These are phyloP conservation scores for Puccinia horiana DNA, from an alignment of 1,284 basidiomycete species.

Conservation along the genomic window DNA sequence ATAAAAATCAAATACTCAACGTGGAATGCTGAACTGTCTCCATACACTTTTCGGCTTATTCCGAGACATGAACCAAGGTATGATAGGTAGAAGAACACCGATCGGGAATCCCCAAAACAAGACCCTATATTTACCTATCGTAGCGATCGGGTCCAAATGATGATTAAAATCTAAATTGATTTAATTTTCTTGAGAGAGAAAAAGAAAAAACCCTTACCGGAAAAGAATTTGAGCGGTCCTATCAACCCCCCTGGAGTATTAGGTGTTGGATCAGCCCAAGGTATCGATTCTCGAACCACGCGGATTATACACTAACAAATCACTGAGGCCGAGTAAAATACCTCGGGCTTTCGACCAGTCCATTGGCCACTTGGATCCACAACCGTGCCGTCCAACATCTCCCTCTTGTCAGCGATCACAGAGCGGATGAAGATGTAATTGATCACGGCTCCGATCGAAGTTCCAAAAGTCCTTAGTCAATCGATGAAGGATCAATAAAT, in stretches of 20 bases:
- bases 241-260: constrained; percentile 30
- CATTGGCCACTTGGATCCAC: constrained; percentile 50
- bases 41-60: constrained; percentile 52
- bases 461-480: constrained; percentile 17
- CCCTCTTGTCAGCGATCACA: constrained; percentile 46
- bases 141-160: neutral
- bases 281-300: neutral
- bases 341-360: constrained; percentile 48
- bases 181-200: neutral
- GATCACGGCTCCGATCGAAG: constrained; percentile 46
- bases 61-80: constrained; percentile 55
- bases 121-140: constrained; percentile 41
- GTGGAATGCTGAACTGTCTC: constrained; percentile 54
- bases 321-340: constrained; percentile 49
- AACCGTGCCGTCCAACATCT: constrained; percentile 42
- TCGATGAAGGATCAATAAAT: neutral
- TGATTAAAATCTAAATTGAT: neutral
- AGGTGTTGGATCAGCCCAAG: neutral
- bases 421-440: constrained; percentile 49
- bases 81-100: constrained; percentile 54
- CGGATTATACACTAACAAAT: constrained; percentile 21
- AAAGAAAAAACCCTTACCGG: constrained; percentile 25
- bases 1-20: constrained; percentile 36
- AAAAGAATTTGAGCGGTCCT: constrained; percentile 44
- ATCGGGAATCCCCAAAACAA: constrained; percentile 55